Conservation (phyloP, 441 rosid genomes). For the Jatropha multifida region DNA sequence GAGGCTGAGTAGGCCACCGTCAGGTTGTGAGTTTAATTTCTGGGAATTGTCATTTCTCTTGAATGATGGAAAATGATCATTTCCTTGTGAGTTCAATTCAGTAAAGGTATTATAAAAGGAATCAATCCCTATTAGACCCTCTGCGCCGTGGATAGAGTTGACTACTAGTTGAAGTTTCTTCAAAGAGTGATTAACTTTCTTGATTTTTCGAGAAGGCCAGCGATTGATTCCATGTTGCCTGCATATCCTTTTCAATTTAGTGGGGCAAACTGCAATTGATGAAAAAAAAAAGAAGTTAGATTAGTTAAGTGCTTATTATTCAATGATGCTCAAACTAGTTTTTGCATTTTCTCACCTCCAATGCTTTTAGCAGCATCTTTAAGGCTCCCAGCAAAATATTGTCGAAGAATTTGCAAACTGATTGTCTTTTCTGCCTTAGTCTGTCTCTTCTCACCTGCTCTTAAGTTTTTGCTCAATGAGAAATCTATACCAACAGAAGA, state of each 20-base stretch:
- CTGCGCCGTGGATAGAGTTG: slow-evolving; percentile 39
- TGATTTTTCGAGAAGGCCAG: slow-evolving; percentile 40
- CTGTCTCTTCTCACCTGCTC: slow-evolving; percentile 42
- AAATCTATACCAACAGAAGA: not conserved
- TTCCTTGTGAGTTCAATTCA: slow-evolving; percentile 35
- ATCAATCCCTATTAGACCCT: slow-evolving; percentile 40
- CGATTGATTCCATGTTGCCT: slow-evolving; percentile 34
- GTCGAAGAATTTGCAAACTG: slow-evolving; percentile 71
- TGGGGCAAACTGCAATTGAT: slow-evolving; percentile 47
- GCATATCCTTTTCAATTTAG: slow-evolving; percentile 53
- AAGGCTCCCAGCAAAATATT: slow-evolving; percentile 83
- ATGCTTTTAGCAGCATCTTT: slow-evolving; percentile 89
- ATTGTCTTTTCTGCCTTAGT: slow-evolving; percentile 71
- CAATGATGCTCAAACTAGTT: not conserved
- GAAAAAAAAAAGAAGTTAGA: not conserved
- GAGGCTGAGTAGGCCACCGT: slow-evolving; percentile 6
- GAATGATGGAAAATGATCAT: slow-evolving; percentile 20
- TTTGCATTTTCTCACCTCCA: slow-evolving; percentile 53
- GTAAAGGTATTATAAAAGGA: slow-evolving; percentile 52
- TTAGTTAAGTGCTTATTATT: not conserved
- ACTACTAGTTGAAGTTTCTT: slow-evolving; percentile 38
- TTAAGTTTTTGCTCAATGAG: slow-evolving; percentile 22
- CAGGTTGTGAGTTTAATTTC: slow-evolving; percentile 22
- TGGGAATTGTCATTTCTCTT: slow-evolving; percentile 15
- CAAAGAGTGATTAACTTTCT: slow-evolving; percentile 36